Percentiles rank a stretch among this genome's conserved stretches.
These are phyloP conservation scores for Astrephomene gubernaculifera DNA, from an alignment of 139 green algal genomes.

Conservation along the genomic window DNA sequence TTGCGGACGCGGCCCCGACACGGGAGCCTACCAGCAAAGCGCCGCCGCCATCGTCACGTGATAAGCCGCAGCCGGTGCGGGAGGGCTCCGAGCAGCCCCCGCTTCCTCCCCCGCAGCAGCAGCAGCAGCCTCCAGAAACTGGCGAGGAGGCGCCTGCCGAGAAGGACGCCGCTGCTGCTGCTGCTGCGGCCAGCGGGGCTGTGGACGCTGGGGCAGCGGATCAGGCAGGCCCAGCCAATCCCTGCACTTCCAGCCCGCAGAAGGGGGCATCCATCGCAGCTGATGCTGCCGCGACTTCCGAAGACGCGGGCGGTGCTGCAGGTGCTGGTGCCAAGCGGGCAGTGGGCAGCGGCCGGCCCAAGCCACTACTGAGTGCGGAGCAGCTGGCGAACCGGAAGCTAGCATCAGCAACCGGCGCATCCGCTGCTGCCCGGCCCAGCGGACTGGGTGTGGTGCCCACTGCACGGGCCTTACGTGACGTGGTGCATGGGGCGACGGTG, in stretches of 20 bases:
- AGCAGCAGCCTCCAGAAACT: not conserved
- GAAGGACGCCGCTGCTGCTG: not conserved
- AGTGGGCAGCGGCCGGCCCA: conserved; percentile 1
- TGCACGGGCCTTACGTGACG: conserved; percentile 69
- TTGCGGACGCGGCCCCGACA: not conserved
- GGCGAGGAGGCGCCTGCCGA: not conserved
- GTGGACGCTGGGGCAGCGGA: not conserved
- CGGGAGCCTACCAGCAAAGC: not conserved
- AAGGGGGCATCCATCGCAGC: not conserved
- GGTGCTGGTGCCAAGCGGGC: not conserved
- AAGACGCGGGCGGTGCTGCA: not conserved
- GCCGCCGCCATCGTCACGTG: no score
- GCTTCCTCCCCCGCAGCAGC: not conserved
- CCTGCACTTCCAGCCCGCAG: not conserved
- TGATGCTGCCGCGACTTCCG: not conserved
- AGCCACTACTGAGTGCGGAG: conserved; percentile 24
- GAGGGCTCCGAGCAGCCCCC: not conserved
- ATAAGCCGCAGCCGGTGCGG: not conserved
- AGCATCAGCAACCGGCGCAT: no score
- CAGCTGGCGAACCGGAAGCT: conserved; percentile 42
- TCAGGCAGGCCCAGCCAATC: not conserved
- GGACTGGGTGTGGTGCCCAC: conserved; percentile 78
- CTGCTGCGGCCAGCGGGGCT: not conserved
- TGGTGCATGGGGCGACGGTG: not conserved
- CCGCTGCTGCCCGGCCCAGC: no score